These are phyloP conservation scores for Poteriospumella lacustris DNA, from an alignment of 108 stramenopile genomes.

Conservation along the genomic window DNA sequence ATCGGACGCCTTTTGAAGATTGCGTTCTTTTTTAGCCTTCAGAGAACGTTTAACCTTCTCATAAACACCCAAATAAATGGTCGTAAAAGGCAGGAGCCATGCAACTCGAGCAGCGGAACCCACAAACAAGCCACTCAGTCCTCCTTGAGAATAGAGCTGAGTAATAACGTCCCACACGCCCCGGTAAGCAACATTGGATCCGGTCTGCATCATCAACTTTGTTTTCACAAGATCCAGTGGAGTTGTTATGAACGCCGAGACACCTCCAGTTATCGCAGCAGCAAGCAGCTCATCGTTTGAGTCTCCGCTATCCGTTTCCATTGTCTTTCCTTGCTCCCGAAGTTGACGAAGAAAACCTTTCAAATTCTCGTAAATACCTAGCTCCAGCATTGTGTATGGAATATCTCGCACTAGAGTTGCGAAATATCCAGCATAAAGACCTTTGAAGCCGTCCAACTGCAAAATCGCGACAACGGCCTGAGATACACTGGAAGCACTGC, in stretches of 20 bases:
- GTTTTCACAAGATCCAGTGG: conserved; percentile 58
- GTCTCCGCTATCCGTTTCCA: not conserved
- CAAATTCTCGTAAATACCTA: conserved; percentile 55
- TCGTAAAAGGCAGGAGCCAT: conserved; percentile 55
- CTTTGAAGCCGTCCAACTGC: not conserved
- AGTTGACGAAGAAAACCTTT: conserved; percentile 23
- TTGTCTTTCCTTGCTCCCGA: not conserved
- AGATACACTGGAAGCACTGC: conserved; percentile 1
- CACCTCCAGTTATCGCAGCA: conserved; percentile 49
- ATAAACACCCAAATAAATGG: conserved; percentile 43
- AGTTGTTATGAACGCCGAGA: conserved; percentile 50
- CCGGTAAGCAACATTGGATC: not conserved
- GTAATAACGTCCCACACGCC: conserved; percentile 34
- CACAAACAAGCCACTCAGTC: conserved; percentile 36
- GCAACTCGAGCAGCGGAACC: conserved; percentile 50
- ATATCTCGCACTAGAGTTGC: conserved; percentile 53
- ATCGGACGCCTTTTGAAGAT: too few species aligned
- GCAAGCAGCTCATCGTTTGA: conserved; percentile 46
- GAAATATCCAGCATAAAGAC: conserved; percentile 13
- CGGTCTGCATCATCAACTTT: conserved; percentile 40
- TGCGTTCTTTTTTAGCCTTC: too few species aligned
- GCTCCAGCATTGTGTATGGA: conserved; percentile 61
- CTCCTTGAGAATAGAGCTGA: conserved; percentile 34
- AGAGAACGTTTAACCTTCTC: not conserved
- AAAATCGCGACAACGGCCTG: not conserved